Evolutionary conservation across 2,329 filamentous ascomycete species (phyloP).

Genomic region (Claviceps quebecensis): DNA sequence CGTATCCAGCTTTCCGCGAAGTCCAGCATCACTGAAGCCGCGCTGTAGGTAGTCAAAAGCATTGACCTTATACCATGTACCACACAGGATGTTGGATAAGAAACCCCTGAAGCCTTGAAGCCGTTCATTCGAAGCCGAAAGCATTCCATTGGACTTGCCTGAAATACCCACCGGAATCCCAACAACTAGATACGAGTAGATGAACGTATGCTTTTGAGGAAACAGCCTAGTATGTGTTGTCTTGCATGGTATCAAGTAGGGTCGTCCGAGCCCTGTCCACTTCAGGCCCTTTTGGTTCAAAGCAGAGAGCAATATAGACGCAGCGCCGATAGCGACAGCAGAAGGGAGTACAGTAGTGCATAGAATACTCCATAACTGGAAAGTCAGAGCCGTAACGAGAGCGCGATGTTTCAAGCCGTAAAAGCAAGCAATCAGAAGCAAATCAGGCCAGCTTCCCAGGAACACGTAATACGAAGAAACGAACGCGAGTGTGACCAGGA

Average conservation of each 20-base stretch:
- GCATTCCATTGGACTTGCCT: slow-evolving; percentile 38
- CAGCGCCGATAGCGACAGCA: background rate
- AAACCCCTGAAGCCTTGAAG: background rate
- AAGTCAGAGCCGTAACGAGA: background rate
- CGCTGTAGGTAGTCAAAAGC: slow-evolving; percentile 47
- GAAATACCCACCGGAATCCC: slow-evolving; percentile 53
- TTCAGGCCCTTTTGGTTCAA: background rate
- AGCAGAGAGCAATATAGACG: background rate
- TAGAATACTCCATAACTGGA: background rate
- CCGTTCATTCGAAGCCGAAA: slow-evolving; percentile 31
- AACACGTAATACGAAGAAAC: slow-evolving; percentile 10
- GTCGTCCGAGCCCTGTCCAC: slow-evolving; percentile 12
- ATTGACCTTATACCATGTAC: slow-evolving; percentile 44
- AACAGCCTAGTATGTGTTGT: slow-evolving; percentile 54
- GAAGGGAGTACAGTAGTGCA: background rate
- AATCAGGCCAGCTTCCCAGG: slow-evolving; percentile 12
- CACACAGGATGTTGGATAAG: slow-evolving; percentile 2
- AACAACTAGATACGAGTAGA: slow-evolving; percentile 55
- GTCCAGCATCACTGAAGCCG: slow-evolving; percentile 33
- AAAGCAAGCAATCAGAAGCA: slow-evolving; percentile 3
- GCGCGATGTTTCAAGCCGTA: slow-evolving; percentile 1
- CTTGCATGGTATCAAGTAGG: slow-evolving; percentile 48
- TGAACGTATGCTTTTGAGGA: slow-evolving; percentile 53
- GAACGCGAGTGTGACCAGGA: background rate
- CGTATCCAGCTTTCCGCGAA: slow-evolving; percentile 47